phyloP scores from a whole-genome alignment of 495 filamentous ascomycete genomes.

The Penicillium argentinense region DNA sequence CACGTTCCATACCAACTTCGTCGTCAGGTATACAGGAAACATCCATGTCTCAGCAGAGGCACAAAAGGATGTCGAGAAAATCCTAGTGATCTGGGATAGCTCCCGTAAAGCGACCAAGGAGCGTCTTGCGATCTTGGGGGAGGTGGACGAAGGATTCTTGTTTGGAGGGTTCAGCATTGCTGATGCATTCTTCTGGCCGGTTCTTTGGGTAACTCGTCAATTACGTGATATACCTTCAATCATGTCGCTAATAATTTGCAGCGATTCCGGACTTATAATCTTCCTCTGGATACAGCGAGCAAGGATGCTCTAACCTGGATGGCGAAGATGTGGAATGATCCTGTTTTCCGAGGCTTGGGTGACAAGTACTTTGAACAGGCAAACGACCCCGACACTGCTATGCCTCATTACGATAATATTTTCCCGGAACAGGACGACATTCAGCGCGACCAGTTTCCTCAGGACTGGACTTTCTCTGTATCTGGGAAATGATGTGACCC shows the following conservation, averaged over 20 bases:
- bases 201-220: slow-evolving; percentile 37
- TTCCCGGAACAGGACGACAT: slow-evolving; percentile 35
- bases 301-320: slow-evolving; percentile 42
- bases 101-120: slow-evolving; percentile 20
- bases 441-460: slow-evolving; percentile 31
- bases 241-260: slow-evolving; percentile 10
- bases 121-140: slow-evolving; percentile 21
- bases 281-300: slow-evolving; percentile 37
- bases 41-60: slow-evolving; percentile 28
- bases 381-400: slow-evolving; percentile 32
- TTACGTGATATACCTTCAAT: background rate
- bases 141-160: slow-evolving; percentile 26
- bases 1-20: slow-evolving; percentile 45
- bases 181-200: slow-evolving; percentile 36
- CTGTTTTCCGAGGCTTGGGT: slow-evolving; percentile 28
- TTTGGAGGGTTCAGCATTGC: slow-evolving; percentile 38
- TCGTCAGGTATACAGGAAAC: slow-evolving; percentile 35
- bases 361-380: slow-evolving; percentile 41
- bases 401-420: slow-evolving; percentile 43
- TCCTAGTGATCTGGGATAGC: slow-evolving; percentile 25
- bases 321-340: slow-evolving; percentile 49
- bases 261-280: slow-evolving; percentile 47
- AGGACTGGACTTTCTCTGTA: slow-evolving; percentile 40
- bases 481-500: slow-evolving; percentile 1
- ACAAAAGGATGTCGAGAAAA: slow-evolving; percentile 23